These are phyloP conservation scores for Beta corolliflora DNA, from an alignment of 179 eudicot genomes.

Conservation along the genomic window DNA sequence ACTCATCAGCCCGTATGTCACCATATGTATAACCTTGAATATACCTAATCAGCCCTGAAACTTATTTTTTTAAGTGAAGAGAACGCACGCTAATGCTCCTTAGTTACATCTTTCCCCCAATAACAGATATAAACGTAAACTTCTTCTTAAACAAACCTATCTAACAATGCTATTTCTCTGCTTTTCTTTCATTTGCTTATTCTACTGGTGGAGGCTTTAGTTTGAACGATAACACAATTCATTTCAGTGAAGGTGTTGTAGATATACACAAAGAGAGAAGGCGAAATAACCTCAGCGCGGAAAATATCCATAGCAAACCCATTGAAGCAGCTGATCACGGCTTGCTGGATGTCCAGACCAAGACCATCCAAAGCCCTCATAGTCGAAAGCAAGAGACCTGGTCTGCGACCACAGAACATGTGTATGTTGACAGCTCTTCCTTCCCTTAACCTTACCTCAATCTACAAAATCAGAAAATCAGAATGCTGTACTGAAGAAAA, in stretches of 20 bases:
- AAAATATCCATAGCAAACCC: constrained; percentile 93
- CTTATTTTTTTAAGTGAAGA: too few relatives aligned
- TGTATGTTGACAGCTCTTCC: constrained; percentile 93
- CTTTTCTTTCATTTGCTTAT: background rate
- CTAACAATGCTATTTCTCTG: background rate
- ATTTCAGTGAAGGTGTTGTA: background rate
- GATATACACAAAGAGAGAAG: background rate
- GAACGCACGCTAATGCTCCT: background rate
- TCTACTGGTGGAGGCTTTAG: background rate
- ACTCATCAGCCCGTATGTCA: too few relatives aligned
- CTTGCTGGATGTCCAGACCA: constrained; percentile 93
- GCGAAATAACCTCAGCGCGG: constrained; percentile 74
- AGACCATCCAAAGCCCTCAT: constrained; percentile 83
- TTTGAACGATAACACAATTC: background rate
- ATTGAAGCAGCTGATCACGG: constrained; percentile 96
- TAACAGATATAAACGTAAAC: too few relatives aligned
- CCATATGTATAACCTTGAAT: too few relatives aligned
- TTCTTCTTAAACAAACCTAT: too few relatives aligned
- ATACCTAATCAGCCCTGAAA: too few relatives aligned
- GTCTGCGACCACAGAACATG: constrained; percentile 86
- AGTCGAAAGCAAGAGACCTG: constrained; percentile 85
- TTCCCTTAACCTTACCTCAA: constrained; percentile 90
- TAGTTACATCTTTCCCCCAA: too few relatives aligned
- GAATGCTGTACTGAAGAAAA: background rate
- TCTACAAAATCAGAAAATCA: constrained; percentile 41